A percentile compares a stretch with the other conserved stretches of the same genome.
Conservation (phyloP, 2,329 filamentous ascomycete species). For the Botrytis fabae region DNA sequence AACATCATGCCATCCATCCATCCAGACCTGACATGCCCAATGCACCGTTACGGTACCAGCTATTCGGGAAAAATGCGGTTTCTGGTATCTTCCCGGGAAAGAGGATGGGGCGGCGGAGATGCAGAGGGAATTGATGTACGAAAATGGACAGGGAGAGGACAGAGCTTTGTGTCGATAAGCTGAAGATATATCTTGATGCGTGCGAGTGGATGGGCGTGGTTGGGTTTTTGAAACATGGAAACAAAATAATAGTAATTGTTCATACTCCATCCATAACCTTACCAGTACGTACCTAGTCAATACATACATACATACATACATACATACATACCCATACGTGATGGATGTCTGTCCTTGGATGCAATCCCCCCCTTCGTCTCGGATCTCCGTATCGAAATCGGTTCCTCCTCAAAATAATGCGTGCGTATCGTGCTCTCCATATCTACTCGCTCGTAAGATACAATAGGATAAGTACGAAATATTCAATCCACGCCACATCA, state of each 20-base stretch:
- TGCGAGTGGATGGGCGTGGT: background rate
- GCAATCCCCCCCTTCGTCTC: background rate
- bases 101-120: background rate
- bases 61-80: background rate
- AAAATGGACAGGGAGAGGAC: background rate
- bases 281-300: background rate
- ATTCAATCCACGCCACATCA: background rate
- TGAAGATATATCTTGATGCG: background rate
- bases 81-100: background rate
- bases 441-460: background rate
- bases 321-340: background rate
- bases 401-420: too few species aligned
- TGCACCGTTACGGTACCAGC: conserved; percentile 1
- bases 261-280: background rate
- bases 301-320: background rate
- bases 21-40: background rate
- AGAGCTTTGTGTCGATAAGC: background rate
- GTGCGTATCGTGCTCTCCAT: too few species aligned
- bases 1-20: background rate
- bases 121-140: background rate
- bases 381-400: background rate
- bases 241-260: background rate
- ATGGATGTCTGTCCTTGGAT: background rate
- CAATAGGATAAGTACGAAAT: background rate
- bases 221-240: background rate